A percentile compares a stretch with the other conserved stretches of the same genome.
phyloP scores from a whole-genome alignment of 2,329 filamentous ascomycete species.

The Fusarium sp. region DNA sequence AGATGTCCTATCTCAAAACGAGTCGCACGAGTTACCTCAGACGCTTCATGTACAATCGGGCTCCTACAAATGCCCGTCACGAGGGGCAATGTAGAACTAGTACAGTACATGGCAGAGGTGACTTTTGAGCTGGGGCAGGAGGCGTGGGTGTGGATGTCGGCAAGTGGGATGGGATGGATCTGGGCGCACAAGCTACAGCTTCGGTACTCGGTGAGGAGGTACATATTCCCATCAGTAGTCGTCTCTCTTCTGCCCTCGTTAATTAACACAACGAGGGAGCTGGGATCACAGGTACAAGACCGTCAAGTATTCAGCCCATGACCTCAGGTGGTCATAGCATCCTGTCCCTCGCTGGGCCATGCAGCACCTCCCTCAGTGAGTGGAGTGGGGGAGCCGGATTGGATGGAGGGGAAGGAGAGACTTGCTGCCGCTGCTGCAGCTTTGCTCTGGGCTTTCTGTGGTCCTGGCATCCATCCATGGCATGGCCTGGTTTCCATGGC shows the following conservation, averaged over 20 bases:
- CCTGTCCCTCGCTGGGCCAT: slow-evolving; percentile 20
- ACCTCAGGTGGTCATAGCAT: slow-evolving; percentile 29
- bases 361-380: slow-evolving; percentile 20
- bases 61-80: background rate
- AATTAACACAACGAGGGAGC: background rate
- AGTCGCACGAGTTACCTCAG: background rate
- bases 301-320: slow-evolving; percentile 8
- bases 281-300: slow-evolving; percentile 14
- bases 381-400: slow-evolving; percentile 2
- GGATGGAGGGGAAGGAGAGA: slow-evolving; percentile 1
- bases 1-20: background rate
- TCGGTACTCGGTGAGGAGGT: slow-evolving; percentile 14
- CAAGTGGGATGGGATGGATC: slow-evolving; percentile 31
- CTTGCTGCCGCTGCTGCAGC: slow-evolving; percentile 18
- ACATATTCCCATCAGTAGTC: slow-evolving; percentile 13
- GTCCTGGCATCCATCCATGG: background rate
- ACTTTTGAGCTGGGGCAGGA: slow-evolving; percentile 21
- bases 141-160: slow-evolving; percentile 25
- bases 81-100: slow-evolving; percentile 12
- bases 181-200: slow-evolving; percentile 2
- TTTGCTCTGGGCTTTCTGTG: slow-evolving; percentile 4
- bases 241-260: background rate
- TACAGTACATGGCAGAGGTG: slow-evolving; percentile 1
- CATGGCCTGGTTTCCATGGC: background rate
- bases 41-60: background rate